Evolutionary conservation across 1,139 yeast species (phyloP), one percentile per base, ranked within the genome.

Genomic region (Blastobotrys raffinosifermentans): DNA sequence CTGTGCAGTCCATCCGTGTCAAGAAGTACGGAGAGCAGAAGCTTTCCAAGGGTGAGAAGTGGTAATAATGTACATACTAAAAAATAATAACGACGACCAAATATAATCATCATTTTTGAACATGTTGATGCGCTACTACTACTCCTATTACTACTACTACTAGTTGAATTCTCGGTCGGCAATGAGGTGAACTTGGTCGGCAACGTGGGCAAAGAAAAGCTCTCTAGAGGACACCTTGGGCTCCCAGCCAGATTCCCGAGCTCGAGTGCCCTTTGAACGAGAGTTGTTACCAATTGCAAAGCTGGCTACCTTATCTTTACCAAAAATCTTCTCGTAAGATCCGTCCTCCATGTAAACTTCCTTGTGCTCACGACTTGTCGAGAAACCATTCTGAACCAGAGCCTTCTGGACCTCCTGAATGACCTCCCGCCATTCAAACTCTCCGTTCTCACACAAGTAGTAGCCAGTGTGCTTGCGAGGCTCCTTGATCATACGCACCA

Each of bases 21-120:
- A 91, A 91, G 75, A 91, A 91, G 71, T 91, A 84, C 64, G 98
- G 98, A 67, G 94, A 87, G 68, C 77, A 94, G 58, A 94, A 87
- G 63, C 80, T 84, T 67, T 89, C 80, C 63, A 78, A 77, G 57
- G 84, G 81, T 41, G 68, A 64, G 48, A 60, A 68, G 36, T 73
- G 77, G 54, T 73, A 69, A 59, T 31, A 18, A 7, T n/a, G 7
- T 7, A 25, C 9, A 25, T 6, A 25, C 9, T 7, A 7, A 11
- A 25, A 14, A 6, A 7, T 7, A 25, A 10, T 10, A 7, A 25
- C n/a, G 6, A 11, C 7, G n/a, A 16, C 29, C 9, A 26, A 15
- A n/a, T 19, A 15, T 32, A 20, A 16, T 17, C 17, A 31, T 31
- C 15, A 15, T 26, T 10, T 10, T 25, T 25, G 29, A n/a, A n/a